Base-by-base conservation (phyloP, 1,139 yeast genomes). In the Hyphopichia fennica region DNA sequence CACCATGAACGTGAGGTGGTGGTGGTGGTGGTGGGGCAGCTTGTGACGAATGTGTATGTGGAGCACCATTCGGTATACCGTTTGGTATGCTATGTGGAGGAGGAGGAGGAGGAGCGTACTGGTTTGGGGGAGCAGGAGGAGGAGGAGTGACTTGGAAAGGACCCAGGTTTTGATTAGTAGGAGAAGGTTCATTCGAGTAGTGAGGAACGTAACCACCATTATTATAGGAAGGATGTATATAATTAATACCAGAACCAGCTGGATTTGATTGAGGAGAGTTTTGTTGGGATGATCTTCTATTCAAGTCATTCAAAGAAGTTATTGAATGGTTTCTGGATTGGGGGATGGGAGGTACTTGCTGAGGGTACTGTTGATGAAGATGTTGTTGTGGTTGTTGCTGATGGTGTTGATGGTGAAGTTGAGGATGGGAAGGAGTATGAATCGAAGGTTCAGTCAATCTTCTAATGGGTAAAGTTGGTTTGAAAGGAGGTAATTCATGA, bases 381-480 rank as follows among this genome's bases (percentile, higher is more conserved):
- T 18, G 33, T 3, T 18, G 39, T 14, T 34, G 39, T 18, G 23
- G 16, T 13, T 15, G 22, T 18, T 18, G 34, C 14, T 22, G 27
- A 5, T 14, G 19, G 19, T 25, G 17, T 14, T 25, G 41, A 28
- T 36, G 34, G 18, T 10, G 15, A 10, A 18, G 17, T 14, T 14
- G 29, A n/a, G 37, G 37, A 20, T 16, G 15, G 44, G 4, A 42
- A 20, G 42, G 39, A 35, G 38, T 11, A 39, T 39, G 20, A 37
- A 50, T 38, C 20, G 50, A 41, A 8, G 60, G 55, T 27, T 56
- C 60, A 2, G 60, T 54, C 20, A 54, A 48, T 27, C 60, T 39
- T 15, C 58, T 46, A 16, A 51, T 27, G 6, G 55, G 52, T 3
- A 50, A 49, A 5, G 29, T 20, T 14, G 34, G 11, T 11, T n/a